These are phyloP conservation scores for Cytospora mali DNA, from an alignment of 2,329 filamentous ascomycete genomes.

Conservation along the genomic window DNA sequence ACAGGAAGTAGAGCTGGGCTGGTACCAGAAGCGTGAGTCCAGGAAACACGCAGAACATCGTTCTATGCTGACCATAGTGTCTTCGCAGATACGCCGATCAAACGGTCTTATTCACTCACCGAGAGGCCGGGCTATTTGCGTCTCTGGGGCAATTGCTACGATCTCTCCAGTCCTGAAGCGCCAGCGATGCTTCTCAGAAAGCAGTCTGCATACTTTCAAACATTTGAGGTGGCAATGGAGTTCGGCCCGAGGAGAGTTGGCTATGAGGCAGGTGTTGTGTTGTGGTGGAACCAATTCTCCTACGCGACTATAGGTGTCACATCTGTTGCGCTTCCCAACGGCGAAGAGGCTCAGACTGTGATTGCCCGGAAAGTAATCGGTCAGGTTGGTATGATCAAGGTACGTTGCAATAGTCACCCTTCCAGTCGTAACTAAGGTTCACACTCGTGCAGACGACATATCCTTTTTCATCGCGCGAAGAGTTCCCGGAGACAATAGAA, in stretches of 20 bases:
- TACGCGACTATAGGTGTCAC: constrained; percentile 39
- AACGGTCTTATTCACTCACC: constrained; percentile 48
- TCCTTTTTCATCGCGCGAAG: constrained; percentile 11
- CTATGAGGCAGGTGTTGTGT: constrained; percentile 55
- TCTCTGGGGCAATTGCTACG: constrained; percentile 55
- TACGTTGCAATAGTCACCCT: constrained; percentile 11
- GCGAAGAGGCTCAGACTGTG: constrained; percentile 26
- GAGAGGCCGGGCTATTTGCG: constrained; percentile 48
- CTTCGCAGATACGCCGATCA: constrained; percentile 49
- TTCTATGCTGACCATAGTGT: constrained; percentile 1
- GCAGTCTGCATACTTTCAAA: constrained; percentile 48
- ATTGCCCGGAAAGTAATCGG: constrained; percentile 32
- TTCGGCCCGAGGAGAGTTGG: constrained; percentile 47
- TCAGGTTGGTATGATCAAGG: constrained; percentile 30
- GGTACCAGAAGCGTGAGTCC: constrained; percentile 42
- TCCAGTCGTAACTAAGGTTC: not conserved
- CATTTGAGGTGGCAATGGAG: constrained; percentile 46
- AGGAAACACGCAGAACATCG: rapidly evolving
- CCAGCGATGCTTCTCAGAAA: constrained; percentile 58
- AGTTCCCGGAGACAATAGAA: constrained; percentile 5
- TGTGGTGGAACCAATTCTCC: constrained; percentile 56
- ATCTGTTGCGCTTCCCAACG: constrained; percentile 28
- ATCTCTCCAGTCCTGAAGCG: constrained; percentile 51
- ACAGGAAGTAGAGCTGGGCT: constrained; percentile 39
- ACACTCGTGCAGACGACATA: constrained; percentile 14